Conservation (phyloP, 2,329 filamentous ascomycete species). For the Westerdykella ornata region DNA sequence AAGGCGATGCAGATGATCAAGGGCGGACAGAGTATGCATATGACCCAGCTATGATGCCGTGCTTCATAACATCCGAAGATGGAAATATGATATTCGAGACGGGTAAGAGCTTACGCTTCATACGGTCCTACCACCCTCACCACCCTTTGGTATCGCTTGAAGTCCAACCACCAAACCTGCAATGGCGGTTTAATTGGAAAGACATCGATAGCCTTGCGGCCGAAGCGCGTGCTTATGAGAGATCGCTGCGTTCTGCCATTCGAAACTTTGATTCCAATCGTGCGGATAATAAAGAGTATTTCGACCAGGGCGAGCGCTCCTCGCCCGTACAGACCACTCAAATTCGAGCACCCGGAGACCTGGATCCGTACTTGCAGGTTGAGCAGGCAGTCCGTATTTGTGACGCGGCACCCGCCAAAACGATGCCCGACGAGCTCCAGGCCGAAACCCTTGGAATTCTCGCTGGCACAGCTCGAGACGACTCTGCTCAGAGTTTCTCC, state of each 20-base stretch:
- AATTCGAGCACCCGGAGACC: no score
- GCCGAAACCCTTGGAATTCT: slow-evolving; percentile 19
- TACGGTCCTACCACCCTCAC: slow-evolving; percentile 62
- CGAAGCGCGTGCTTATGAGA: slow-evolving; percentile 51
- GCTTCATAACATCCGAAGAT: slow-evolving; percentile 65
- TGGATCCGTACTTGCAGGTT: no score
- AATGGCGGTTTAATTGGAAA: slow-evolving; percentile 68
- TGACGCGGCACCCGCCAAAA: slow-evolving; percentile 17
- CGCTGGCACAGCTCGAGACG: neutral
- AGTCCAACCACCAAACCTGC: slow-evolving; percentile 51
- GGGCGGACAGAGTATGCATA: slow-evolving; percentile 53
- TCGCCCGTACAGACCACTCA: no score
- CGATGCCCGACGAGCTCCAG: slow-evolving; percentile 25
- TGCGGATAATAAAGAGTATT: slow-evolving; percentile 15
- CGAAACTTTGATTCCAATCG: slow-evolving; percentile 14
- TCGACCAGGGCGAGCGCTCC: slow-evolving; percentile 9
- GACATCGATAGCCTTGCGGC: slow-evolving; percentile 58
- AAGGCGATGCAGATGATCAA: slow-evolving; percentile 20
- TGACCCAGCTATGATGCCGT: slow-evolving; percentile 59
- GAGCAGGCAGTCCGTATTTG: slow-evolving; percentile 6
- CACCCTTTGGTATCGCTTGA: slow-evolving; percentile 59
- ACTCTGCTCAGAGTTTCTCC: slow-evolving; percentile 30
- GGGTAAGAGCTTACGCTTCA: slow-evolving; percentile 66
- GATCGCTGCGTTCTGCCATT: slow-evolving; percentile 30
- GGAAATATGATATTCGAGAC: slow-evolving; percentile 70